Conservation (phyloP, 345 rosid genomes). For the Rubroshorea leprosula region DNA sequence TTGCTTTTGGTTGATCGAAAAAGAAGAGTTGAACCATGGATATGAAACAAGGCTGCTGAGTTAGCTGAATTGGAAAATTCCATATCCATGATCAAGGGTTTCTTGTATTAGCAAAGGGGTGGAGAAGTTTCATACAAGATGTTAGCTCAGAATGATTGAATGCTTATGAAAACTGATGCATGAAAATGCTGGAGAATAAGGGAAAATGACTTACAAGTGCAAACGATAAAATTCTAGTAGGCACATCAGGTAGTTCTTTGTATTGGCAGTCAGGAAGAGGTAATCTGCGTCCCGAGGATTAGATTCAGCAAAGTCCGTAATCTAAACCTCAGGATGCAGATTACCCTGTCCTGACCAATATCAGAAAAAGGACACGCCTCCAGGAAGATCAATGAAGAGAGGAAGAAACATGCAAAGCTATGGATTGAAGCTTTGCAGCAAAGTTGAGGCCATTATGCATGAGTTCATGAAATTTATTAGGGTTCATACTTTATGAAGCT, state of each 20-base stretch:
- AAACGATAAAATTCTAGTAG: neutral
- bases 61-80: too few relatives aligned
- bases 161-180: neutral
- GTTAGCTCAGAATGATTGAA: too few relatives aligned
- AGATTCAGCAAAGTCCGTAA: constrained; percentile 22
- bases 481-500: constrained; percentile 25
- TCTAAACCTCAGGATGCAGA: constrained; percentile 84
- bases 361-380: neutral
- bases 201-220: neutral
- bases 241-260: neutral
- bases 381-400: neutral
- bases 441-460: constrained; percentile 22
- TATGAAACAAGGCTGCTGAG: too few relatives aligned
- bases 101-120: neutral
- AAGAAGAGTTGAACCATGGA: too few relatives aligned
- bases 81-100: neutral
- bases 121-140: neutral
- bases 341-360: constrained; percentile 47
- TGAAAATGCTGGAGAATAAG: neutral
- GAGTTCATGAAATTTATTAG: constrained; percentile 33
- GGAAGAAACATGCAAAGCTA: neutral
- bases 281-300: constrained; percentile 61
- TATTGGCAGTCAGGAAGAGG: constrained; percentile 44
- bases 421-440: neutral
- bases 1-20: too few relatives aligned